Base-by-base conservation (phyloP, 1,284 basidiomycete species). In the Apiotrichum laibachii region DNA sequence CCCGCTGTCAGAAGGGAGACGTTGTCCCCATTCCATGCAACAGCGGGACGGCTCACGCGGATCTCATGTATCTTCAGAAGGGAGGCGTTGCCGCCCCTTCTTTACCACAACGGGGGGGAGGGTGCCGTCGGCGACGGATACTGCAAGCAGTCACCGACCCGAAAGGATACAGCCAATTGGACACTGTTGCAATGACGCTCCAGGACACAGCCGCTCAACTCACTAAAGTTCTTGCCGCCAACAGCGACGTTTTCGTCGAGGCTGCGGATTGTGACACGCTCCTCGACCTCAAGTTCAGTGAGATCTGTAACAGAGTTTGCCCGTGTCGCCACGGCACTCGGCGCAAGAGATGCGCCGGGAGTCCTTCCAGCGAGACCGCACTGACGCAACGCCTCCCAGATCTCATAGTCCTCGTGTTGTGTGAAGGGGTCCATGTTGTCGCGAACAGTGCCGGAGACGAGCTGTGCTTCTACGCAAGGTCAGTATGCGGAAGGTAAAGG, bases 351-450 rank as follows among this genome's bases (percentile, higher is more conserved):
- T 10, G 69, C 61, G n/a, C 60, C 59, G 6, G 72, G 71, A 10
- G 73, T 70, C 22, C 69, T 63, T 35, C 72, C 65, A 35, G 79
- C 76, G 56, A 82, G 72, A 50, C 81, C 77, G 57, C 80, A 81
- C 51, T 81, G 76, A 13, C 78, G 72, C 0, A 84, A 72, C 2
- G 80, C 81, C 53, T 80, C 80, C 81, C 82, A 84, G 45, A 83
- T 69, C 40, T 82, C 81, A 16, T 63, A 65, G 51, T 83, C 82
- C 26, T 80, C 78, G 65, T 79, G 78, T 57, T 75, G 71, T 46
- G 66, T 67, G 67, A 83, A 82, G 0, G 82, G 82, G 57, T 82
- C 79, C 34, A 81, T 74, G 60, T 80, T 80, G 47, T 79, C 76
- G 9, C 80, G 63, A n/a, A 81, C 62, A 16, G 77, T 75, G 0